These are phyloP conservation scores for Hymenoscyphus scutula DNA, from an alignment of 2,329 filamentous ascomycete genomes.

Conservation along the genomic window DNA sequence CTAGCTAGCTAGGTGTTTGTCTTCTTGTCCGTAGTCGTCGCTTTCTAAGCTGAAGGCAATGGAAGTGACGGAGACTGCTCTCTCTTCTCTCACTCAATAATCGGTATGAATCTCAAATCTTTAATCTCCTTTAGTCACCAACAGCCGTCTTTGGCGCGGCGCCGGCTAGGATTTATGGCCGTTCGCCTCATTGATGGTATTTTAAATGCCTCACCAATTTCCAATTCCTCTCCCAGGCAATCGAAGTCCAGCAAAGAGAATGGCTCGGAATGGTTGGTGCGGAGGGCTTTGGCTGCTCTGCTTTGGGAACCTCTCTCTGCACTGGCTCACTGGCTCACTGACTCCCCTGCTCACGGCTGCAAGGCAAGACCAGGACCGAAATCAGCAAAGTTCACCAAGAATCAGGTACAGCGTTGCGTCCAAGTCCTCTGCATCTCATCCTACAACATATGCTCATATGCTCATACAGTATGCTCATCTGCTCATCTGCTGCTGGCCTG, in stretches of 20 bases:
- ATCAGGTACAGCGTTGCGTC: conserved; percentile 1
- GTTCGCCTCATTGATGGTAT: neutral
- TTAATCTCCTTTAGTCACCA: neutral
- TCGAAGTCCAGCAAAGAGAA: neutral
- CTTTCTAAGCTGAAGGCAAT: neutral
- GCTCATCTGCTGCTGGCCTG: too few relatives aligned
- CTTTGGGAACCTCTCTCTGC: too few relatives aligned
- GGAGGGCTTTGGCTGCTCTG: neutral
- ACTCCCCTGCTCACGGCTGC: too few relatives aligned
- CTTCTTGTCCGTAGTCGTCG: neutral
- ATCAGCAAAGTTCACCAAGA: too few relatives aligned
- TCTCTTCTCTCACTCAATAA: neutral
- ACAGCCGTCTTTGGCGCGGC: neutral
- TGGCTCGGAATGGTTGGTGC: neutral
- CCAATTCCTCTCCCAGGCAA: too few relatives aligned
- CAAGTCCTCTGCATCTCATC: too few relatives aligned
- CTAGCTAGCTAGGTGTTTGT: too few relatives aligned
- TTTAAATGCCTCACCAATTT: conserved; percentile 2
- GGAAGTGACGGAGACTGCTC: neutral
- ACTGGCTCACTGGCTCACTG: too few relatives aligned
- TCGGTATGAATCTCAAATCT: neutral
- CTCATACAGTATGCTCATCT: too few relatives aligned
- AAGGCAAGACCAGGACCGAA: too few relatives aligned
- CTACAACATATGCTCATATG: neutral
- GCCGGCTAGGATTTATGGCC: neutral